These are phyloP conservation scores for Catunica adiposa DNA, from an alignment of 2,329 filamentous ascomycete genomes.

Conservation along the genomic window DNA sequence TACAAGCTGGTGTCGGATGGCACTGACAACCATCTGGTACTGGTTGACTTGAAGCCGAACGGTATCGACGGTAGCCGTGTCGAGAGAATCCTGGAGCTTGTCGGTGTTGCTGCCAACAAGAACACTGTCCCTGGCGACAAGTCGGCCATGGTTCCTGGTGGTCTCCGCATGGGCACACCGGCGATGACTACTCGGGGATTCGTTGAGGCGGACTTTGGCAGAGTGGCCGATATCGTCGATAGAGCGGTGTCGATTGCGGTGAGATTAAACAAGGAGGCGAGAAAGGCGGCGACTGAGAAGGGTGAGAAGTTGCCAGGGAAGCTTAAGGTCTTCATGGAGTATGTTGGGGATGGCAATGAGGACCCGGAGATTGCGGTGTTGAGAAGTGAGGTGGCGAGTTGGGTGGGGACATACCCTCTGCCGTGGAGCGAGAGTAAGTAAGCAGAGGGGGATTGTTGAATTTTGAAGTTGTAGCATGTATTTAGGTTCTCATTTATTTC, in stretches of 20 bases:
- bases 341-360: constrained; percentile 49
- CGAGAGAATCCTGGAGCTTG: constrained; percentile 76
- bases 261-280: constrained; percentile 56
- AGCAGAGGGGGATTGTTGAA: constrained; percentile 17
- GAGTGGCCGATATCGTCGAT: constrained; percentile 74
- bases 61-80: constrained; percentile 77
- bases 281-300: constrained; percentile 49
- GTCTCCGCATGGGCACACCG: constrained; percentile 83
- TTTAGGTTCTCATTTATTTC: too few species aligned
- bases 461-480: too few species aligned
- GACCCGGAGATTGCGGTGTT: constrained; percentile 57
- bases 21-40: constrained; percentile 92
- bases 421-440: constrained; percentile 40
- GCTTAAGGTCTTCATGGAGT: constrained; percentile 51
- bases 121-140: constrained; percentile 95
- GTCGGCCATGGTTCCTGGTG: constrained; percentile 82
- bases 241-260: constrained; percentile 65
- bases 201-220: constrained; percentile 68
- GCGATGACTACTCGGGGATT: constrained; percentile 98
- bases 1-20: constrained; percentile 87
- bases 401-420: constrained; percentile 57
- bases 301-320: constrained; percentile 48
- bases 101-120: constrained; percentile 97
- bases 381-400: constrained; percentile 58
- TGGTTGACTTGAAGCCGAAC: constrained; percentile 81